These are phyloP conservation scores for Coffea canephora DNA, from an alignment of 257 asterid genomes.

Conservation along the genomic window DNA sequence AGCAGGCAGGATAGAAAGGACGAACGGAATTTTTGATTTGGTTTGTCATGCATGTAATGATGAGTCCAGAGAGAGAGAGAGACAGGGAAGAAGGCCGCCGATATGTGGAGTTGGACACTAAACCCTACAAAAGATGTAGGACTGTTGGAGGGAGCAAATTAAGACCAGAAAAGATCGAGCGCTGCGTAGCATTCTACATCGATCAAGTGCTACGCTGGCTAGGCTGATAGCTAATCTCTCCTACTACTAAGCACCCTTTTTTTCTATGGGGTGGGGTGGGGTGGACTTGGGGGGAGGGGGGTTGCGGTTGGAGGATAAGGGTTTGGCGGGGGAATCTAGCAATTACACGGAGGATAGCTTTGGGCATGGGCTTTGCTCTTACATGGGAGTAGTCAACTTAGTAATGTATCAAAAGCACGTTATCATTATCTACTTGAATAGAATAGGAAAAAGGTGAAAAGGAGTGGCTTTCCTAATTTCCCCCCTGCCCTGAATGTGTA, in stretches of 20 bases:
- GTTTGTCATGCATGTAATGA: conserved; percentile 12
- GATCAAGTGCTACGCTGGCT: neutral
- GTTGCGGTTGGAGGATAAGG: no score
- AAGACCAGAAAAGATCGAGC: neutral
- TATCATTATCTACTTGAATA: conserved; percentile 40
- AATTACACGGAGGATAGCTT: neutral
- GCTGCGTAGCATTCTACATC: neutral
- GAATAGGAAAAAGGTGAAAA: conserved; percentile 3
- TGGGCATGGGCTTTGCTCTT: neutral
- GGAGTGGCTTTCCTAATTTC: conserved; percentile 9
- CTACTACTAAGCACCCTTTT: neutral
- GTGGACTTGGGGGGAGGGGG: no score
- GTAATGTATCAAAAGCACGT: conserved; percentile 30
- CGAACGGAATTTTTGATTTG: neutral
- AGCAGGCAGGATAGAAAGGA: neutral
- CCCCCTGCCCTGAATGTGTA: neutral
- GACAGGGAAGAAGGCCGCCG: neutral
- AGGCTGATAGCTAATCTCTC: no score
- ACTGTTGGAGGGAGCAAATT: neutral
- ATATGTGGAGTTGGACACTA: neutral
- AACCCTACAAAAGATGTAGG: neutral
- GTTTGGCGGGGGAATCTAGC: neutral
- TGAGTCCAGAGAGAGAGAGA: neutral
- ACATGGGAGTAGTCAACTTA: conserved; percentile 9
- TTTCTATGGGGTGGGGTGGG: neutral